Evolutionary conservation across 129 eudicot species (phyloP).

Genomic region (Lactuca saligna): DNA sequence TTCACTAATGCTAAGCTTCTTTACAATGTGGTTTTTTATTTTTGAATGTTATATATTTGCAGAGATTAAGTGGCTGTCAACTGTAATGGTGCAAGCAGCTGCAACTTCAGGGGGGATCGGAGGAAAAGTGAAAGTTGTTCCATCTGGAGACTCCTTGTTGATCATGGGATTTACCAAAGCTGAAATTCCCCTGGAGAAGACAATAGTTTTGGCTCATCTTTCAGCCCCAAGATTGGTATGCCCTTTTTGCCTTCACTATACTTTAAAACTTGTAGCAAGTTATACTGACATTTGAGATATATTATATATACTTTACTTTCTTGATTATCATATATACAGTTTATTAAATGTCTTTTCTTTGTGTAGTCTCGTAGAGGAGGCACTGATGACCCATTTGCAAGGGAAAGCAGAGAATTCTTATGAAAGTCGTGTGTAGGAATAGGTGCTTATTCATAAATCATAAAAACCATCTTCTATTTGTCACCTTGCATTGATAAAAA

Average conservation of each 20-base stretch:
- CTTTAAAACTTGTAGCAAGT: constrained; percentile 6
- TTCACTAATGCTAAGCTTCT: neutral
- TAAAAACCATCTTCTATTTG: too few relatives aligned
- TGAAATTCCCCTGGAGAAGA: constrained; percentile 68
- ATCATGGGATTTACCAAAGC: constrained; percentile 63
- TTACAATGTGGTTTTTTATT: neutral
- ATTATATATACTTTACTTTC: too few relatives aligned
- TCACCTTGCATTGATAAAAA: too few relatives aligned
- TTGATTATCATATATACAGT: too few relatives aligned
- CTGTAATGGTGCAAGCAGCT: constrained; percentile 59
- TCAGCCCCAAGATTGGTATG: constrained; percentile 71
- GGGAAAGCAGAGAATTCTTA: constrained; percentile 73
- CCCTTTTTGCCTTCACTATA: neutral
- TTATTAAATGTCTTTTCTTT: too few relatives aligned
- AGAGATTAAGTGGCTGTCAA: constrained; percentile 55
- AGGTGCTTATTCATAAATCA: too few relatives aligned
- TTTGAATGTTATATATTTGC: constrained; percentile 10
- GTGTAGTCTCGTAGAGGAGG: too few relatives aligned
- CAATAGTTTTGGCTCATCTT: constrained; percentile 60
- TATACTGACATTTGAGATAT: too few relatives aligned
- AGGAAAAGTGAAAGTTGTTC: constrained; percentile 71
- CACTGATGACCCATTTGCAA: constrained; percentile 74
- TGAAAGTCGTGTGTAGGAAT: constrained; percentile 73
- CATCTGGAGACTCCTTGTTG: constrained; percentile 75
- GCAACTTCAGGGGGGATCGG: too few relatives aligned